Evolutionary conservation across 441 rosid genomes (phyloP), one percentile per base, ranked within the genome.

Genomic region (Isatis lusitanica): DNA sequence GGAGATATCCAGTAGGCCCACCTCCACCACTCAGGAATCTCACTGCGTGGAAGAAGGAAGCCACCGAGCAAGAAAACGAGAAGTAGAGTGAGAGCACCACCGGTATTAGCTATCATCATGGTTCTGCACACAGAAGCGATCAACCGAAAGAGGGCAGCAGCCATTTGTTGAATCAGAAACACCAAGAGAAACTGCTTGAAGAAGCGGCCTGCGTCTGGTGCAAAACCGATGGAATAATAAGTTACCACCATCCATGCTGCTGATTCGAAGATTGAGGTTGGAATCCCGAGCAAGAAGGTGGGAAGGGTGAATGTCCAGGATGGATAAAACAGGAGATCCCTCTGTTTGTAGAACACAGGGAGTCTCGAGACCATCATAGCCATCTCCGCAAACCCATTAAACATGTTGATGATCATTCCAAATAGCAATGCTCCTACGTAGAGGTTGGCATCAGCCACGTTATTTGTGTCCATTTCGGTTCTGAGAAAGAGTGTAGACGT

Each of bases 81-180:
- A 61, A 61, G 66, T 5, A 61, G 51, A 61, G 66, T 61, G 66
- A 61, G 66, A 40, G 66, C 66, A 40, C 66, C 66, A 42, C 66
- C 66, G 0, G 66, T 61, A 24, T 61, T 61, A 40, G 66, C 66
- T 13, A 61, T 61, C 66, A 61, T 61, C 66, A 61, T 61, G 35
- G 66, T 61, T 61, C 66, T 61, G 51, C 66, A 61, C 35, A 61
- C 66, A 42, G 66, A 61, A 61, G 66, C 66, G 36, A 61, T 61
- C 50, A 61, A 2, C 66, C 66, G 40, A 24, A 61, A 61, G 66
- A 61, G 66, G 6, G 50, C 51, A 40, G 51, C 66, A 61, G 66
- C 66, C 66, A 61, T 61, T 26, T 61, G 66, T 2, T 61, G 66
- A 24, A 61, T 61, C 66, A 61, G 33, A 42, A 61, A 61, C 66